Percentiles rank a stretch among this genome's conserved stretches.
Evolutionary conservation across 306 rosid genomes (phyloP).

Genomic region (Prinsepia uniflora): DNA sequence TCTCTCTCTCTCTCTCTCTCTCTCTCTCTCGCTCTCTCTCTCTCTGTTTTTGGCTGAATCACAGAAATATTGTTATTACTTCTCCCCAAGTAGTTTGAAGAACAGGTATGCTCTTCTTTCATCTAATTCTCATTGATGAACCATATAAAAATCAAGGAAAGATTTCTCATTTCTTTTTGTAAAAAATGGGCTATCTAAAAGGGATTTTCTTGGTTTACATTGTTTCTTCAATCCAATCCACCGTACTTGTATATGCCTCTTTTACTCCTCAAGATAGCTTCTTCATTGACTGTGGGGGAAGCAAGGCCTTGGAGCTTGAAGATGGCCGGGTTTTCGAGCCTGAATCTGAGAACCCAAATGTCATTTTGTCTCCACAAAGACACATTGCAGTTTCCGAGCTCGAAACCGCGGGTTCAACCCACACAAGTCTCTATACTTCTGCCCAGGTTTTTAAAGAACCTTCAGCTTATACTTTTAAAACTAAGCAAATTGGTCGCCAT

Average conservation of each 20-base stretch:
- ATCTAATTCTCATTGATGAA: background rate
- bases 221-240: constrained; percentile 9
- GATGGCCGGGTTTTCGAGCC: constrained; percentile 42
- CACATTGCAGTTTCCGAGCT: constrained; percentile 13
- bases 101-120: constrained; percentile 20
- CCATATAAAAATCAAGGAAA: background rate
- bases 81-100: background rate
- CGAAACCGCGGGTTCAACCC: constrained; percentile 4
- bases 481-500: constrained; percentile 33
- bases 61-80: background rate
- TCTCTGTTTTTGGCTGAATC: background rate
- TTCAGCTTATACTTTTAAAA: constrained; percentile 21
- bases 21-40: background rate
- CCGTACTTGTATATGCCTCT: constrained; percentile 9
- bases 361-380: constrained; percentile 19
- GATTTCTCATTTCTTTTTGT: background rate
- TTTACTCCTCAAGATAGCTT: constrained; percentile 24
- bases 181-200: constrained; percentile 20
- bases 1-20: background rate
- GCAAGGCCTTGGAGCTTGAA: constrained; percentile 20
- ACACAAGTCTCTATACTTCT: constrained; percentile 16
- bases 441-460: constrained; percentile 30
- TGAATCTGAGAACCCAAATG: constrained; percentile 25
- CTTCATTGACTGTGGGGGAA: constrained; percentile 40
- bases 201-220: constrained; percentile 2